phyloP scores from a whole-genome alignment of 106 monocot genomes.

The Alisma plantagoaquatica region DNA sequence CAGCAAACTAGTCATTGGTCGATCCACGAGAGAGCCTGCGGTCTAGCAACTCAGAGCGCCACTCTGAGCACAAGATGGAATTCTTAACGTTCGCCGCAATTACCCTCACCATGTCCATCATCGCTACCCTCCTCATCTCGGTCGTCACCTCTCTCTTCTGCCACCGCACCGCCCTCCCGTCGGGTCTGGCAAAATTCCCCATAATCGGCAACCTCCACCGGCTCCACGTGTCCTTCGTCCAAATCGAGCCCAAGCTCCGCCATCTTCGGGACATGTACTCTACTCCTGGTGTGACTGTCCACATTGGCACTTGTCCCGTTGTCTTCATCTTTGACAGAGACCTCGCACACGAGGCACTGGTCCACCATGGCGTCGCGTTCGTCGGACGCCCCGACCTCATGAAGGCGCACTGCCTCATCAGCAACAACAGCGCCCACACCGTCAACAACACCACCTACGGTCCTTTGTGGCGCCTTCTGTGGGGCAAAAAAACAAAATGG shows the following conservation, averaged over 20 bases:
- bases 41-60: too few species aligned
- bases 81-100: background rate
- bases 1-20: too few species aligned
- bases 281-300: slow-evolving; percentile 9
- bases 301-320: slow-evolving; percentile 3
- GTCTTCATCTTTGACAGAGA: slow-evolving; percentile 4
- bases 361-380: slow-evolving; percentile 8
- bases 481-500: too few species aligned
- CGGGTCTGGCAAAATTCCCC: slow-evolving; percentile 7
- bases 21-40: too few species aligned
- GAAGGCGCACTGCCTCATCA: background rate
- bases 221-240: slow-evolving; percentile 1
- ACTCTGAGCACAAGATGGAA: too few species aligned
- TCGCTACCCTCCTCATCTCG: background rate
- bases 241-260: slow-evolving; percentile 5
- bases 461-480: slow-evolving; percentile 8
- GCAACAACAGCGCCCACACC: background rate
- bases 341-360: slow-evolving; percentile 10
- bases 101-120: slow-evolving; percentile 2
- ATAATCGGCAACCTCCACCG: slow-evolving; percentile 11
- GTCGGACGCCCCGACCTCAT: background rate
- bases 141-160: background rate
- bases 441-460: slow-evolving; percentile 8
- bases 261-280: slow-evolving; percentile 1
- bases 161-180: background rate